These are phyloP conservation scores for Tetragonia tetragonoides DNA, from an alignment of 148 eudicot species.

Conservation along the genomic window DNA sequence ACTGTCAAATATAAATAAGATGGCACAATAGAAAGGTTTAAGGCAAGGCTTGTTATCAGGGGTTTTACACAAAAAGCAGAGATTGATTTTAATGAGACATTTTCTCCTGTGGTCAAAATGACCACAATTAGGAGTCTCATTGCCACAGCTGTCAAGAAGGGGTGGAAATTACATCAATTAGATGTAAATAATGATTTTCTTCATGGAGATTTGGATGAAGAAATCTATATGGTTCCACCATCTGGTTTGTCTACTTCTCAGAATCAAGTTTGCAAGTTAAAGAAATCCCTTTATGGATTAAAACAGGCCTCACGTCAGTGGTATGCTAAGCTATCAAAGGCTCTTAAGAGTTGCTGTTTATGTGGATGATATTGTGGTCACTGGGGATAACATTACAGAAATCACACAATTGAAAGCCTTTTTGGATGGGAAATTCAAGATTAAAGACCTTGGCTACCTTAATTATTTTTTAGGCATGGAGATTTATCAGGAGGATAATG, in stretches of 20 bases:
- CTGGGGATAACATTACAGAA: too few species aligned
- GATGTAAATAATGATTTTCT: neutral
- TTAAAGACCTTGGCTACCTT: too few species aligned
- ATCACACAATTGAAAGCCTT: too few species aligned
- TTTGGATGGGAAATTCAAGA: too few species aligned
- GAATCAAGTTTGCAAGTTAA: neutral
- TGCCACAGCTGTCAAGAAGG: neutral
- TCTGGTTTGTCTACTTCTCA: neutral
- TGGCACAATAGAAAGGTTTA: neutral
- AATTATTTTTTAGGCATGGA: too few species aligned
- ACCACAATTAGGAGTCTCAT: neutral
- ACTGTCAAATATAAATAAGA: neutral
- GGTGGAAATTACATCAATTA: neutral
- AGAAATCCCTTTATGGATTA: neutral
- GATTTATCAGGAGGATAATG: too few species aligned
- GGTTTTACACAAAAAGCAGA: neutral
- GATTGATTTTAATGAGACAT: neutral
- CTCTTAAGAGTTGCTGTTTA: too few species aligned
- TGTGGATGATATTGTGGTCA: too few species aligned
- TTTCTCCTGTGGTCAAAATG: neutral
- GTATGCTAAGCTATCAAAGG: neutral
- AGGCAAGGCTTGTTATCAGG: neutral
- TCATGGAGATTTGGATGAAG: neutral
- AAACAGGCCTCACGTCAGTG: neutral
- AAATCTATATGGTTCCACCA: neutral